Conservation (phyloP, 2,329 filamentous ascomycete genomes). For the Pseudomassariella vexata region DNA sequence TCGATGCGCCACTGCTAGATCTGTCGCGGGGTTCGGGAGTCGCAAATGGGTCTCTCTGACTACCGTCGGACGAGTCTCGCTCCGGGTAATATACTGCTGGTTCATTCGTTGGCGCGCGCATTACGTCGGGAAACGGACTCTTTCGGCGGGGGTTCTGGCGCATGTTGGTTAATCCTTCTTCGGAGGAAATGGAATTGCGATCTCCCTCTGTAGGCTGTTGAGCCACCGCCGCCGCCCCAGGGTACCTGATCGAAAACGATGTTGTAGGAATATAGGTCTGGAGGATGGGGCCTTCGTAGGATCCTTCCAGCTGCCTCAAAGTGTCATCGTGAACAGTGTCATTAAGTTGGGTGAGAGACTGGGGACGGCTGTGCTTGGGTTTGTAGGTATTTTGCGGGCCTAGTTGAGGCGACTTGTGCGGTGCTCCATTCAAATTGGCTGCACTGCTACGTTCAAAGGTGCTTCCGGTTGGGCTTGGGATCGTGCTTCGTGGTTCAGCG, state of each 20-base stretch:
- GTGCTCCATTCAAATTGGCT: no score
- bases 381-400: conserved; percentile 13
- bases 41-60: no score
- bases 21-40: no score
- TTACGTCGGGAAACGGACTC: conserved; percentile 1
- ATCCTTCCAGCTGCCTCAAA: conserved; percentile 9
- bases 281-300: conserved; percentile 6
- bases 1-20: no score
- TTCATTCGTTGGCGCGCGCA: no score
- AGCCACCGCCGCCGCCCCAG: not conserved
- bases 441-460: conserved; percentile 15
- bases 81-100: no score
- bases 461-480: conserved; percentile 17
- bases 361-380: conserved; percentile 15
- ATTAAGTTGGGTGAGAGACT: conserved; percentile 8
- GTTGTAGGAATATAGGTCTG: conserved; percentile 22
- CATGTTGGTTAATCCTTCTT: conserved; percentile 5
- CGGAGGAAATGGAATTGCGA: conserved; percentile 7
- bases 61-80: no score
- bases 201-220: conserved; percentile 2
- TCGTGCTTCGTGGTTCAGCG: conserved; percentile 14
- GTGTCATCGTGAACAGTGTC: conserved; percentile 10
- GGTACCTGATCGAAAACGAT: conserved; percentile 16
- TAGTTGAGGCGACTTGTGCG: conserved; percentile 5
- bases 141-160: not conserved